Evolutionary conservation across 495 filamentous ascomycete species (phyloP).

Genomic region (Sabuloglossum arenarium): DNA sequence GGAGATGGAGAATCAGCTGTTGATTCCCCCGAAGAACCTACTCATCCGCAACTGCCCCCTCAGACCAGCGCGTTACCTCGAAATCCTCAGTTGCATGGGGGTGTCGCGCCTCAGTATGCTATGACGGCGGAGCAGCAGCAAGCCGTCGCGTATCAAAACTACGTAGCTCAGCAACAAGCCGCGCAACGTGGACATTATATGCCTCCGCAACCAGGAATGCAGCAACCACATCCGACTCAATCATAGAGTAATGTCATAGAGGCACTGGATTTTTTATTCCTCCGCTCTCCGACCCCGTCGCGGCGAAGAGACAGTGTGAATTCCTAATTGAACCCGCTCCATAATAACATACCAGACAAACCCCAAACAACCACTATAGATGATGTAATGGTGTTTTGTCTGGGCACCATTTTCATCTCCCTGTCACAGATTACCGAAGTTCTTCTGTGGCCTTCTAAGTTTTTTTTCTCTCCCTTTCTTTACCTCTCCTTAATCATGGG

Average conservation of each 20-base stretch:
- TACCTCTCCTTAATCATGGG: conserved; percentile 6
- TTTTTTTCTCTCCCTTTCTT: conserved; percentile 10
- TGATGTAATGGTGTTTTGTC: conserved; percentile 3
- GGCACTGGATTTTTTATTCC: conserved; percentile 1
- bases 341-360: background rate
- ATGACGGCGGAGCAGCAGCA: conserved; percentile 36
- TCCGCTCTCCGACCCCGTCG: background rate
- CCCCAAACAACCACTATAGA: background rate
- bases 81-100: conserved; percentile 16
- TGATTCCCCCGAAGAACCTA: conserved; percentile 42
- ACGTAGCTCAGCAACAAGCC: conserved; percentile 35
- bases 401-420: background rate
- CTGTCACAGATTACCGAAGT: background rate
- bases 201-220: conserved; percentile 32
- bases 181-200: conserved; percentile 29
- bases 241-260: conserved; percentile 2
- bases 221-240: conserved; percentile 3
- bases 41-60: conserved; percentile 34
- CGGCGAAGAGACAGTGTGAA: background rate
- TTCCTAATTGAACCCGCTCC: background rate
- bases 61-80: conserved; percentile 32
- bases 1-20: conserved; percentile 40
- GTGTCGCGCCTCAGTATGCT: conserved; percentile 31
- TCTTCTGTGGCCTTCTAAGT: conserved; percentile 5
- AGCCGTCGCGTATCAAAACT: conserved; percentile 38